Evolutionary conservation across 1,139 yeast species (phyloP).

Genomic region (Meyerozyma smithsonii): DNA sequence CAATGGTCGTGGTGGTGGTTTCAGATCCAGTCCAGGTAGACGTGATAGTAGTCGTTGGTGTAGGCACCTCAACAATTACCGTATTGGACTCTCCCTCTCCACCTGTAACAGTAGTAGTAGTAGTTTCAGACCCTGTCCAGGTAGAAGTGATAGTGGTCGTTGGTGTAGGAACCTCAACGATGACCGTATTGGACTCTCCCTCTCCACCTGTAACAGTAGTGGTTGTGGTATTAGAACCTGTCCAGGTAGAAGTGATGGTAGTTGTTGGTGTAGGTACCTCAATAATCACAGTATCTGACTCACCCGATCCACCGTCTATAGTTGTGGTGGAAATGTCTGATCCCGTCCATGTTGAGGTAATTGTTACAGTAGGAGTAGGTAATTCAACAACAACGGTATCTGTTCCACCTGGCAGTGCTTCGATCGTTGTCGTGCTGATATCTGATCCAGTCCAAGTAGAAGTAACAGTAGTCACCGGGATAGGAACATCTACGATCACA

Average conservation of each 20-base stretch:
- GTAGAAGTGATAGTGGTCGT: background rate
- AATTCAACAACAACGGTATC: constrained; percentile 6
- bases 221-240: background rate
- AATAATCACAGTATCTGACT: constrained; percentile 8
- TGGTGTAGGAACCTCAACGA: constrained; percentile 8
- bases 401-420: constrained; percentile 7
- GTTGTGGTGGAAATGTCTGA: constrained; percentile 7
- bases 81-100: constrained; percentile 4
- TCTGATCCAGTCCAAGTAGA: constrained; percentile 20
- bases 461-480: constrained; percentile 11
- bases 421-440: constrained; percentile 11
- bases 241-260: constrained; percentile 4
- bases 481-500: constrained; percentile 8
- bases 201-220: background rate
- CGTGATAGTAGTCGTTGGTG: constrained; percentile 12
- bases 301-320: constrained; percentile 7
- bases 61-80: constrained; percentile 5
- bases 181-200: constrained; percentile 2
- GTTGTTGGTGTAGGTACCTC: constrained; percentile 7
- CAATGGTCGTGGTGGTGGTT: constrained; percentile 10
- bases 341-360: constrained; percentile 12
- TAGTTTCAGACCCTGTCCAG: constrained; percentile 3
- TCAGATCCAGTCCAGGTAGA: constrained; percentile 12
- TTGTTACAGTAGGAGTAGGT: constrained; percentile 11
- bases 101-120: constrained; percentile 4